phyloP scores from a whole-genome alignment of 176 grass and related monocot species.

The Aegilops tauschii region DNA sequence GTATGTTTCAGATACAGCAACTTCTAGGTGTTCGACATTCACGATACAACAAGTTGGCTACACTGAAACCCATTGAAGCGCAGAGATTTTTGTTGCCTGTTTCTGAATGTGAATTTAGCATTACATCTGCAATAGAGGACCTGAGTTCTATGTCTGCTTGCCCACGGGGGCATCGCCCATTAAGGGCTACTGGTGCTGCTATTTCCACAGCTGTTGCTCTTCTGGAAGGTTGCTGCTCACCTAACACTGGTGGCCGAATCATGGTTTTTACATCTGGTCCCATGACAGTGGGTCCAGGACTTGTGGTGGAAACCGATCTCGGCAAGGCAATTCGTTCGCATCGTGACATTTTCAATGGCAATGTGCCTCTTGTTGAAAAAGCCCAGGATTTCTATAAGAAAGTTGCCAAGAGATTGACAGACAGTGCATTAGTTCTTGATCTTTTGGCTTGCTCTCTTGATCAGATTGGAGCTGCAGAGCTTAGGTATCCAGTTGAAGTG shows the following conservation, averaged over 20 bases:
- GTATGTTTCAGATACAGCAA: constrained; percentile 76
- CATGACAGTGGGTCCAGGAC: constrained; percentile 78
- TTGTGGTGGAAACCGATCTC: constrained; percentile 76
- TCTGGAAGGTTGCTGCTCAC: constrained; percentile 78
- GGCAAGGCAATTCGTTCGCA: constrained; percentile 82
- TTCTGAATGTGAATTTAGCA: constrained; percentile 95
- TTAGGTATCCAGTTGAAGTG: constrained; percentile 82
- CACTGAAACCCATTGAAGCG: constrained; percentile 30
- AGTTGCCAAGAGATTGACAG: constrained; percentile 67
- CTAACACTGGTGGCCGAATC: constrained; percentile 57
- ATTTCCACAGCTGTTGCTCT: constrained; percentile 86
- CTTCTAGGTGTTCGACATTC: constrained; percentile 55
- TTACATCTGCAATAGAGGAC: constrained; percentile 81
- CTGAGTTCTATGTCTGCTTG: constrained; percentile 50
- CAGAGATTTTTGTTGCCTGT: constrained; percentile 78
- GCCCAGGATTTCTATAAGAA: constrained; percentile 77
- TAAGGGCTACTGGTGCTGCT: constrained; percentile 67
- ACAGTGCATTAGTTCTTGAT: constrained; percentile 80
- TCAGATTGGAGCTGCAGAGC: constrained; percentile 87
- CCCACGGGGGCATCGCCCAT: constrained; percentile 56
- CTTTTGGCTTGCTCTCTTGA: constrained; percentile 90
- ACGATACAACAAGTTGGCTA: constrained; percentile 54
- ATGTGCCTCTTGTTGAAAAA: constrained; percentile 53
- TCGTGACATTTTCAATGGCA: constrained; percentile 78
- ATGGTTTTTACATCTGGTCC: constrained; percentile 96